Evolutionary conservation across 352 stramenopile species (phyloP).

Genomic region (Phytophthora pistaciae): DNA sequence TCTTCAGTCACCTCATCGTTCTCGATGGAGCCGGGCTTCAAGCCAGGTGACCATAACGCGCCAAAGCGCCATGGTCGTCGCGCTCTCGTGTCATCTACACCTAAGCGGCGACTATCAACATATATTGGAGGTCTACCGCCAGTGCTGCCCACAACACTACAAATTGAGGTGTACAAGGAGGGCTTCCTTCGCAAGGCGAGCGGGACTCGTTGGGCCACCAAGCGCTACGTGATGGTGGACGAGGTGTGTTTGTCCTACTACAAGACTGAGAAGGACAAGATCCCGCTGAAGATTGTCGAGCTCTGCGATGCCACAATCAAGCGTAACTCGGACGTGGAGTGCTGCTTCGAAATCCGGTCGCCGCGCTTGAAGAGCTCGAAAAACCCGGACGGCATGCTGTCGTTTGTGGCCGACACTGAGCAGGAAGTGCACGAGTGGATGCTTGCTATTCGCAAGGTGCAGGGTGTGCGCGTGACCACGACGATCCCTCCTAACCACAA

Average conservation of each 20-base stretch:
- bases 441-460: slow-evolving; percentile 86
- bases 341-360: slow-evolving; percentile 89
- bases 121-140: slow-evolving; percentile 50
- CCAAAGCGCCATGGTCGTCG: slow-evolving; percentile 64
- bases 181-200: slow-evolving; percentile 87
- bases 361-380: slow-evolving; percentile 87
- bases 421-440: slow-evolving; percentile 91
- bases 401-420: slow-evolving; percentile 87
- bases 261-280: slow-evolving; percentile 85
- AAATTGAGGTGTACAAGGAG: slow-evolving; percentile 85
- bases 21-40: slow-evolving; percentile 64
- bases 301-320: slow-evolving; percentile 85
- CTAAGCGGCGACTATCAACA: slow-evolving; percentile 57
- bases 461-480: slow-evolving; percentile 80
- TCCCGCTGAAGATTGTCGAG: slow-evolving; percentile 88
- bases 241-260: slow-evolving; percentile 88
- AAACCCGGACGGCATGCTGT: slow-evolving; percentile 83
- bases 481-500: slow-evolving; percentile 80
- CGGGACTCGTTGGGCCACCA: slow-evolving; percentile 83
- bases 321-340: slow-evolving; percentile 83
- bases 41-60: slow-evolving; percentile 57
- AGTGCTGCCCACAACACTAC: slow-evolving; percentile 72
- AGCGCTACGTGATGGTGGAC: slow-evolving; percentile 91
- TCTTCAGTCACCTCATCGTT: slow-evolving; percentile 55
- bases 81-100: slow-evolving; percentile 72